Conservation (phyloP, 345 rosid genomes). For the Excoecaria agallocha region DNA sequence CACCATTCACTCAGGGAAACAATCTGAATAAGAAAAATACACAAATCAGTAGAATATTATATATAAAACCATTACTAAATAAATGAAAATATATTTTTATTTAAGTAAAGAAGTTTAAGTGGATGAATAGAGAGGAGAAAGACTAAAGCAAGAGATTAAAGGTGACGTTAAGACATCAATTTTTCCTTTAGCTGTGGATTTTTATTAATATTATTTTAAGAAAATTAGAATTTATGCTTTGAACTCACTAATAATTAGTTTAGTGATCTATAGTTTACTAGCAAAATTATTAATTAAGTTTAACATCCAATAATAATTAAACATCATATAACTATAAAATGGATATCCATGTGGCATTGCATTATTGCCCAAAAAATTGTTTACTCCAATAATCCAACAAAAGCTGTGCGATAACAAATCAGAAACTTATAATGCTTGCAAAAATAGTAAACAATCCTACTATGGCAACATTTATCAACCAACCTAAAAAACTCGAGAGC, state of each 20-base stretch:
- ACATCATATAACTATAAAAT: too few species aligned
- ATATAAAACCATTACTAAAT: too few species aligned
- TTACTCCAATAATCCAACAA: too few species aligned
- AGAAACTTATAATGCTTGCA: too few species aligned
- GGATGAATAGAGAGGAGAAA: neutral
- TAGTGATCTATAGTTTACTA: neutral
- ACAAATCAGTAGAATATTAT: constrained; percentile 1
- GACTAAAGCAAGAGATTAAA: neutral
- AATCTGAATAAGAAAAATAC: neutral
- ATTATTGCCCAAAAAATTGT: too few species aligned
- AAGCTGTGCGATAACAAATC: too few species aligned
- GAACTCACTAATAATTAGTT: constrained; percentile 28
- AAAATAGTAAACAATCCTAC: too few species aligned
- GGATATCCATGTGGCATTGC: too few species aligned
- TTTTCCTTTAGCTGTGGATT: constrained; percentile 23
- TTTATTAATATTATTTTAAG: neutral
- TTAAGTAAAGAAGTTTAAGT: neutral
- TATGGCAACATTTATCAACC: too few species aligned
- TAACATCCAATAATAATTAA: too few species aligned
- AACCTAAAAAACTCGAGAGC: too few species aligned
- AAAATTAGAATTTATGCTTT: constrained; percentile 12
- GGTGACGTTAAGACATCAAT: constrained; percentile 23
- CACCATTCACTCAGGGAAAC: neutral
- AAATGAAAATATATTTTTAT: too few species aligned
- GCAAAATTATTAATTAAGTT: neutral